These are phyloP conservation scores for Aspergillus transmontanensis DNA, from an alignment of 2,329 filamentous ascomycete species.

Conservation along the genomic window DNA sequence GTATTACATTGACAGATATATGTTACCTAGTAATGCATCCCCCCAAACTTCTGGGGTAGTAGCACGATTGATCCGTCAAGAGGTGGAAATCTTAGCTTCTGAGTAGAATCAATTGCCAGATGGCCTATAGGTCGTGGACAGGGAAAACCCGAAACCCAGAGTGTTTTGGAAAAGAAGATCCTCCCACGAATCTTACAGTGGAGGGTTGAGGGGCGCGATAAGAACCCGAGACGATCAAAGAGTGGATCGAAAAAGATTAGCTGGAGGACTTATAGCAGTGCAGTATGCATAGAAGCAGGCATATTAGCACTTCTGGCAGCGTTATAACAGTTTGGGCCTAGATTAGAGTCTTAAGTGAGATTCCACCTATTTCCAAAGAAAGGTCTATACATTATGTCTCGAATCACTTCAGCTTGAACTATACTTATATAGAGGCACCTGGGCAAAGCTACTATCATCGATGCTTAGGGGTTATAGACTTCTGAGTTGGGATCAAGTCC, in stretches of 20 bases:
- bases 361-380: not conserved
- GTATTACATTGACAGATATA: too few species aligned
- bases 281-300: not conserved
- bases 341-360: not conserved
- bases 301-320: not conserved
- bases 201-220: too few species aligned
- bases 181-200: too few species aligned
- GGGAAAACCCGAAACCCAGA: too few species aligned
- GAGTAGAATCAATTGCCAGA: too few species aligned
- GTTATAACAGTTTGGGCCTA: not conserved
- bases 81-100: too few species aligned
- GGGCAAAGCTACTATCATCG: not conserved
- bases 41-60: too few species aligned
- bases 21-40: too few species aligned
- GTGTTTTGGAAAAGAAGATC: too few species aligned
- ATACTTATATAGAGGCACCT: not conserved
- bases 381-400: not conserved
- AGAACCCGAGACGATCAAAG: too few species aligned
- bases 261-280: not conserved
- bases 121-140: too few species aligned
- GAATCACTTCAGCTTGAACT: not conserved
- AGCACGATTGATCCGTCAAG: too few species aligned
- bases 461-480: not conserved
- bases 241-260: not conserved
- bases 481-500: not conserved